Base-by-base conservation (phyloP, 257 asterid species). In the Fraxinus anomala region DNA sequence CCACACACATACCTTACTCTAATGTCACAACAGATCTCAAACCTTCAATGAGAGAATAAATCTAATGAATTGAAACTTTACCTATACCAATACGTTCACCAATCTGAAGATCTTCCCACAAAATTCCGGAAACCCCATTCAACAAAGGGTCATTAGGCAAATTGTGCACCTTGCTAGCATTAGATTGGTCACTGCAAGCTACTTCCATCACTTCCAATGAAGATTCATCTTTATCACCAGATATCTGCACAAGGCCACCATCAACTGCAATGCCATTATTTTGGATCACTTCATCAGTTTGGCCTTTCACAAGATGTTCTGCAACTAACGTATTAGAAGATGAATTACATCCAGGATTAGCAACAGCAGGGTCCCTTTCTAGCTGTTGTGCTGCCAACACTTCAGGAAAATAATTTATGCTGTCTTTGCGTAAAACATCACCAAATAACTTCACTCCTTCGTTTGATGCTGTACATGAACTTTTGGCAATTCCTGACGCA, bases 41-140 rank as follows among this genome's bases (percentile, higher is more conserved):
- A 80, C 36, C 54, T 79, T 28, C 67, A 63, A 68, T 16, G 75
- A 69, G 40, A 82, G 71, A 65, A 44, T 33, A 47, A 80, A 66
- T 76, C 56, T 31, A 70, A 34, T 40, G 42, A 31, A 26, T 44
- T 44, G 19, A 7, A 23, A 82, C 24, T 70, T 83, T 91, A 96
- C 99, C 99, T 78, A 96, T 96, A 80, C 98, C 98, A 81, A 96
- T 90, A 65, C 99, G 93, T 78, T 96, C 97, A 51, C 97, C 97
- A 80, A 96, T 92, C 86, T 89, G 94, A 81, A 96, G 98, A 87
- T 93, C 94, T 80, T 93, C 97, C 99, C 99, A 96, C 37, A 90
- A 91, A 76, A 93, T 93, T 83, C 92, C 97, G 12, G 96, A 96
- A 83, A 92, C 97, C 68, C 90, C 94, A 87, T 79, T 87, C 74